Evolutionary conservation across 192 early-diverging fungal genomes (phyloP).

Genomic region (Coemansia sp.): DNA sequence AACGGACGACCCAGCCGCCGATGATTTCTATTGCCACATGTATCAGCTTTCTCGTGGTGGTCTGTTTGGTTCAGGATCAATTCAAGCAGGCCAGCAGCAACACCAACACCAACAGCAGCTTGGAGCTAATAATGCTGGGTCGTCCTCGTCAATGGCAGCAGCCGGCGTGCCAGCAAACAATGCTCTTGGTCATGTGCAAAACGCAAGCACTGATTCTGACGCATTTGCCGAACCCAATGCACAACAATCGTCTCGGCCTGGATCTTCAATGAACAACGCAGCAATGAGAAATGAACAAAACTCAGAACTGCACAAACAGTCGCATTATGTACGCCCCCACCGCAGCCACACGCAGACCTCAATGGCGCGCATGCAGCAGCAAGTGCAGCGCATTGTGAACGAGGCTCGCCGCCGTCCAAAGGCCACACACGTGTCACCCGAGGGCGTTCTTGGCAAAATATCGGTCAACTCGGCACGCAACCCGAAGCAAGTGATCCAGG

Average conservation of each 20-base stretch:
- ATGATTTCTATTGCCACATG: constrained; percentile 97
- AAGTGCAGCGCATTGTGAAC: constrained; percentile 95
- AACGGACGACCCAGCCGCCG: constrained; percentile 85
- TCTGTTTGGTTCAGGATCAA: constrained; percentile 10
- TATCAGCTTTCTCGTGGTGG: constrained; percentile 69
- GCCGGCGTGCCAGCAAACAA: background rate
- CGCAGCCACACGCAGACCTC: constrained; percentile 54
- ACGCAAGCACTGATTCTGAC: constrained; percentile 10
- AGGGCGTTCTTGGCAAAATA: constrained; percentile 95
- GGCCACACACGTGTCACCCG: constrained; percentile 79
- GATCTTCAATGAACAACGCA: constrained; percentile 18
- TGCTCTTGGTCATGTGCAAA: background rate
- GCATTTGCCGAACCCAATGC: background rate
- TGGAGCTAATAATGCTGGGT: background rate
- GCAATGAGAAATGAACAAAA: constrained; percentile 7
- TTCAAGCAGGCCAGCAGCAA: constrained; percentile 7
- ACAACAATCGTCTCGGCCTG: constrained; percentile 18
- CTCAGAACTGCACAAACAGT: constrained; percentile 6
- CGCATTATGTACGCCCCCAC: constrained; percentile 15
- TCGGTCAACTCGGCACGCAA: constrained; percentile 84
- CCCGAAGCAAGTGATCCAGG: constrained; percentile 83
- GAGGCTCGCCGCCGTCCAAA: constrained; percentile 86
- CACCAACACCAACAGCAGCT: constrained; percentile 6
- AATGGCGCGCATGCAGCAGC: constrained; percentile 83
- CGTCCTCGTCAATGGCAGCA: background rate